Base-by-base conservation (phyloP, 331 rosid species). In the Prunus yedoensis region DNA sequence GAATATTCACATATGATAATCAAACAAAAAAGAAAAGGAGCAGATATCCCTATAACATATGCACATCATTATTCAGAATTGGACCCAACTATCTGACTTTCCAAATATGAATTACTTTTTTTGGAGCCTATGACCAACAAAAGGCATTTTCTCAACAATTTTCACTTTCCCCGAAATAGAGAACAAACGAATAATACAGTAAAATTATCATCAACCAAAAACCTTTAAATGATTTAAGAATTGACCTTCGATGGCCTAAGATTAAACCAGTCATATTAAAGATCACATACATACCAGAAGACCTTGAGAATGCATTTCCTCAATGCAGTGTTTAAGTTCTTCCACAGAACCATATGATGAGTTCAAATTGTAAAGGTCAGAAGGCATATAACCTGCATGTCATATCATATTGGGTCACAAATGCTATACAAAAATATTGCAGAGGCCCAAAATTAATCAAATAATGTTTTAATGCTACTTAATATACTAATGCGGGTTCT, bases 361-460 rank as follows among this genome's bases (percentile, higher is more conserved):
- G 86, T 88, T 90, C 88, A 90, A 80, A 83, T 88, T 88, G 92
- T 90, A 90, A 30, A 90, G 90, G 81, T 90, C 96, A 65, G 93
- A 86, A 77, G 96, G 96, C 96, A 90, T 90, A 81, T 90, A 88
- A 81, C 96, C 96, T 90, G 88, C 81, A 85, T 62, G 71, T 16
- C 71, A 81, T 54, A 70, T 54, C 58, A 50, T 68, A 78, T 13
- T 51, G 51, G 30, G 30, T 83, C 53, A 73, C 76, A 63, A 84
- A 45, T 67, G 77, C 69, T 74, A 18, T 14, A 38, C 57, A 16
- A 57, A 20, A 10, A 4, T 60, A 76, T 14, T 46, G 43, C 53
- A 23, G 51, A 65, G 18, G 8, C 6, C 41, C 35, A 52, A 15
- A 52, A 28, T 43, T 47, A 18, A 18, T 46, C 8, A 58, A 13